Evolutionary conservation across 1,139 yeast species (phyloP), one percentile per base, ranked within the genome.

Genomic region (Yamadazyma triangularis): DNA sequence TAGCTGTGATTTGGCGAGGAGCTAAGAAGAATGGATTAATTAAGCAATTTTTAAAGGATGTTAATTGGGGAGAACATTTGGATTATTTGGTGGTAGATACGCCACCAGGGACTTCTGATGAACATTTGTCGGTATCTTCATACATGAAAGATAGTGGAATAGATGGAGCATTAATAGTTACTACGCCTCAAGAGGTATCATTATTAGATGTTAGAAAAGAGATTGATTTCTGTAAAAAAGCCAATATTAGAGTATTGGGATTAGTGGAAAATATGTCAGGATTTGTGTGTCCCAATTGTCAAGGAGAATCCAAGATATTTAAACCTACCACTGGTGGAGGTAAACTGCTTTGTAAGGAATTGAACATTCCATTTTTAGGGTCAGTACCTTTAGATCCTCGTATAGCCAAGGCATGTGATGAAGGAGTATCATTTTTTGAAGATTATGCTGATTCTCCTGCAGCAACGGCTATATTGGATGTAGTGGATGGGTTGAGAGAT

Each of bases 51-150:
- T 66, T 93, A 36, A 88, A 86, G 52, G 97, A 91, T 48, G 97
- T 91, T 2, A 87, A 87, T 47, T 93, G 99, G 99, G 96, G 95
- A 2, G 80, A 79, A 30, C 61, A 47, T 33, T 64, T 93, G 34
- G 97, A 93, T 57, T 91, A 86, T 50, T 64, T 93, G 45, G 73
- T 93, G 11, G 85, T 93, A 4, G 99, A 93, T 49, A 93, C 99
- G 0, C 99, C 98, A 0, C 99, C 99, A 0, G 98, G 99, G 0
- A 91, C 99, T 0, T 83, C 96, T 0, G 99, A 93, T 55, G 99
- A 93, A 54, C 99, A 93, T 56, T 68, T 93, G 27, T 79, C 95
- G 7, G 89, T 91, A 15, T 86, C 91, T 25, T 79, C 85, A 28
- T 89, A 85, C 50, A 67, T 93, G 73, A 83, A 86, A 48, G 95